Evolutionary conservation across 1,284 basidiomycete species (phyloP), one percentile per base, ranked within the genome.

Genomic region (Exsudoporus floridanus): DNA sequence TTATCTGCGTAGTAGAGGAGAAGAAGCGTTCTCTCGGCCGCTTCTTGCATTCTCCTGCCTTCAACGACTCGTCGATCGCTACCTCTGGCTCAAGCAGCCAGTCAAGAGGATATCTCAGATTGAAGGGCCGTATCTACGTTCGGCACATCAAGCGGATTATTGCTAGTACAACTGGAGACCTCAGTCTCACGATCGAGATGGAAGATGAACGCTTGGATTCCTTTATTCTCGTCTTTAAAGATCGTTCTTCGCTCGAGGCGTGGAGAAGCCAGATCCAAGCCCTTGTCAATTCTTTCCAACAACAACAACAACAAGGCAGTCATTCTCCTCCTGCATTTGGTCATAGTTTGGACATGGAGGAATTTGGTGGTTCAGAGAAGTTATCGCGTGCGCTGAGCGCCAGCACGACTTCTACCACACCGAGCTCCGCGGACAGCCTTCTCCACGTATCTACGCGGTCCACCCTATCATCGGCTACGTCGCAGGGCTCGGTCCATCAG

Each of bases 1-100:
- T 99, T 55, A 93, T 98, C 55, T 99, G 95, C 70, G 92, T 98
- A 14, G 84, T 91, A 21, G 96, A 98, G 69, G 95, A 98, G 73
- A 90, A 88, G 75, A 94, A 92, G 65, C 85, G 88, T 21, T 79
- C 85, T 1, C 75, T 92, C 2, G 85, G 85, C 6, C 79, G 90
- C 44, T 77, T 92, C 43, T 74, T 91, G 4, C 81, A 83, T 30
- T 81, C 77, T 40, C 78, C 81, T 5, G 77, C 78, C 3, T 70
- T 68, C 52, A 79, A 77, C 39, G 78, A 82, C 53, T 63, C 76
- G 14, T 76, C 78, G 36, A 74, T 75, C 14, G 66, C 72, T n/a
- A 66, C 66, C 27, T 76, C 77, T 16, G 63, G 66, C 25, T 70
- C 73, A 2, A 70, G 67, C 48, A 62, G 54, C 48, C 77, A 79